These are phyloP conservation scores for Eremothecium gossypii DNA, from an alignment of 1,139 yeast species.

Conservation along the genomic window DNA sequence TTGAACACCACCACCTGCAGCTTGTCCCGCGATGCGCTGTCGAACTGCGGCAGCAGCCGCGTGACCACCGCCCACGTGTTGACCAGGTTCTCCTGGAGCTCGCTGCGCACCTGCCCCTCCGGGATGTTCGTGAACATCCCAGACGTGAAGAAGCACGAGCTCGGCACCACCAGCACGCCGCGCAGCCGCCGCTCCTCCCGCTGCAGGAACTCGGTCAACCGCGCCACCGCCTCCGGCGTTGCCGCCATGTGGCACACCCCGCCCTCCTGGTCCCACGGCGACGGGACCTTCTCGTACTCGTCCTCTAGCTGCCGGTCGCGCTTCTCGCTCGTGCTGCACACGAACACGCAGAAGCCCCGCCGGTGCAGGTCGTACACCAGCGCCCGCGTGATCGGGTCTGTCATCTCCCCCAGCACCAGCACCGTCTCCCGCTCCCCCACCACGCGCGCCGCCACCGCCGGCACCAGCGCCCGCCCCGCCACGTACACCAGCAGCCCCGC, in stretches of 20 bases:
- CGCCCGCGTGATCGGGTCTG: constrained; percentile 29
- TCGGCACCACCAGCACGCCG: constrained; percentile 27
- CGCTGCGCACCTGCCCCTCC: constrained; percentile 16
- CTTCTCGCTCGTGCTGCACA: constrained; percentile 24
- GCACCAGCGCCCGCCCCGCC: constrained; percentile 3
- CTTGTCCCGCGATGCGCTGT: constrained; percentile 6
- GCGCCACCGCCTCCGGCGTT: constrained; percentile 14
- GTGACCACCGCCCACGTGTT: constrained; percentile 17
- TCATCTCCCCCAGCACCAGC: constrained; percentile 28
- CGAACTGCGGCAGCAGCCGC: constrained; percentile 19
- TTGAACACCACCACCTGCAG: constrained; percentile 23
- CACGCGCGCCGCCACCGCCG: constrained; percentile 16
- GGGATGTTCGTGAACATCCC: constrained; percentile 17
- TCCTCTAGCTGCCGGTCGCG: constrained; percentile 14
- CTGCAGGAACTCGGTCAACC: constrained; percentile 14
- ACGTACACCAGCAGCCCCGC: constrained; percentile 4
- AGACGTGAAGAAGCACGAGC: constrained; percentile 24
- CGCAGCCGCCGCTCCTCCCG: constrained; percentile 13
- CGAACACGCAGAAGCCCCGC: constrained; percentile 26
- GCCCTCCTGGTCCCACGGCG: constrained; percentile 19
- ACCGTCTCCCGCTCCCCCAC: constrained; percentile 19
- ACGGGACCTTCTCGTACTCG: constrained; percentile 10
- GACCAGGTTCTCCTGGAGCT: constrained; percentile 20
- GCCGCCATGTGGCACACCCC: constrained; percentile 22
- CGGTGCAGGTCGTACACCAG: constrained; percentile 30